Evolutionary conservation across 2,329 filamentous ascomycete species (phyloP), one percentile per base, ranked within the genome.

Genomic region (Zarea fungicola): DNA sequence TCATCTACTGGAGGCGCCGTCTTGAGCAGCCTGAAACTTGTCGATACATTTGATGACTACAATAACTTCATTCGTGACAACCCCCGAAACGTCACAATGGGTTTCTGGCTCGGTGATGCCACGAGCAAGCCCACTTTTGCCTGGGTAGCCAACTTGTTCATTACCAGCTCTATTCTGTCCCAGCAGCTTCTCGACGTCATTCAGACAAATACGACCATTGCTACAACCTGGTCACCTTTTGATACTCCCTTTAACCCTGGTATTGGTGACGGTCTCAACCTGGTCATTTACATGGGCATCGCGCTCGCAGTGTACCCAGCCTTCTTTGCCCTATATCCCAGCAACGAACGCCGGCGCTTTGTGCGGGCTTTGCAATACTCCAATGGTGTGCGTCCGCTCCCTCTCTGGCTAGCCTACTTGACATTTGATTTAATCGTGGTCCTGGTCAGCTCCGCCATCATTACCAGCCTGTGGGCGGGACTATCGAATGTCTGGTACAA

Each of bases 291-390:
- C 66, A 86, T 93, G 62, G 83, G 85, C 13, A 75, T 96, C 8
- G 87, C 85, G 1, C 82, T 95, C 66, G 76, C 80, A 6, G 83
- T 84, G 1, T 93, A 86, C 58, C 89, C 91, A 1, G 89, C 85
- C 13, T 91, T 96, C 72, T 95, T 96, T 58, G 81, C 87, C 0
- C 72, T 96, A 5, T 96, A 96, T 60, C 88, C 89, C 0, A 95
- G 89, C n/a, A 73, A 87, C 23, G 91, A 96, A 65, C 78, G 89
- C 22, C 72, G 89, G 10, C 74, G 83, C 42, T 86, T 89, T 55
- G 88, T 96, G 21, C 81, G 91, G 44, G 86, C 87, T 14, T 72
- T 96, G 25, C 85, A 96, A 65, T 96, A 95, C 67, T 95, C 88
- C 47, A 96, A 96, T 60, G 91, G 91, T 40, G 89, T 96, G 23